Evolutionary conservation across 257 asterid genomes (phyloP).

Genomic region (Capsicum baccatum): DNA sequence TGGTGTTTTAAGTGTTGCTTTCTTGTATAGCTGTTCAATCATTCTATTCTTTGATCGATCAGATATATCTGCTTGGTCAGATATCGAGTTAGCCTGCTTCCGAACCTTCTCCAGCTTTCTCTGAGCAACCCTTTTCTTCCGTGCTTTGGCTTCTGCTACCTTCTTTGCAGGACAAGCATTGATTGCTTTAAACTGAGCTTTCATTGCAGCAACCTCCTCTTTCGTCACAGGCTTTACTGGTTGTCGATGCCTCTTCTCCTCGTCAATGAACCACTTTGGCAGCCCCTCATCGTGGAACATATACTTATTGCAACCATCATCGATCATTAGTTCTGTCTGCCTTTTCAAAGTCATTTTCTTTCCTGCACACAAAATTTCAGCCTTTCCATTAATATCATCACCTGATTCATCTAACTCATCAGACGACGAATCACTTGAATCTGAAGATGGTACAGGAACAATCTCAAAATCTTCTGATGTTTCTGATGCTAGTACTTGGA

Average conservation of each 20-base stretch:
- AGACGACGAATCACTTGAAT: slow-evolving; percentile 64
- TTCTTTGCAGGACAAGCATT: slow-evolving; percentile 93
- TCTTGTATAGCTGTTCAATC: slow-evolving; percentile 81
- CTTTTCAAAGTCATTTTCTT: slow-evolving; percentile 79
- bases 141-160: slow-evolving; percentile 90
- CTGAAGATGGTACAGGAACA: slow-evolving; percentile 78
- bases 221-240: slow-evolving; percentile 78
- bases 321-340: slow-evolving; percentile 77
- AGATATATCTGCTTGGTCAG: slow-evolving; percentile 74
- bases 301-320: slow-evolving; percentile 85
- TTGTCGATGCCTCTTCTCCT: slow-evolving; percentile 67
- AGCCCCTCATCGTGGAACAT: slow-evolving; percentile 79
- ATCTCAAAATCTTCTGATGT: slow-evolving; percentile 64
- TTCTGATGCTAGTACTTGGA: slow-evolving; percentile 34
- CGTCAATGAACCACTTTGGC: slow-evolving; percentile 90
- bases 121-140: slow-evolving; percentile 68
- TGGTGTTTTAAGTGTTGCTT: slow-evolving; percentile 61
- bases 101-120: slow-evolving; percentile 73
- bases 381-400: slow-evolving; percentile 56
- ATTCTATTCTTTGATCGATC: slow-evolving; percentile 79
- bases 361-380: slow-evolving; percentile 79
- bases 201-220: slow-evolving; percentile 82
- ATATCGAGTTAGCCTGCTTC: slow-evolving; percentile 80
- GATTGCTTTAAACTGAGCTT: slow-evolving; percentile 76
- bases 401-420: slow-evolving; percentile 34